Percentiles rank a stretch among this genome's conserved stretches.
Conservation (phyloP, 2,329 filamentous ascomycete genomes). For the Colletotrichum graminicola region DNA sequence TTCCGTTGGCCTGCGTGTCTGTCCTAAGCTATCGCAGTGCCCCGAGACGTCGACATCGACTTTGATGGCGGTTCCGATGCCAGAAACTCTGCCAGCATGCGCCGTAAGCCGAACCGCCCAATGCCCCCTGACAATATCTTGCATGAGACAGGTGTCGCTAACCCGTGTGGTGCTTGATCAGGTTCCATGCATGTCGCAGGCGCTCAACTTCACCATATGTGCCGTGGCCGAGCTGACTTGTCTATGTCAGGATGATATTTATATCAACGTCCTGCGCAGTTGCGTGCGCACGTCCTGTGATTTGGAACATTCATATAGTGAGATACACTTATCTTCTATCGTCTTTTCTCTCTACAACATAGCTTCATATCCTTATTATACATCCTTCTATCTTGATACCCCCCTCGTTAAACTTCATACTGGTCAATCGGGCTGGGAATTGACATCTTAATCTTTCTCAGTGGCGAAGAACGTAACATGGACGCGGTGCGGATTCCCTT, state of each 20-base stretch:
- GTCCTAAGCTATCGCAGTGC: background rate
- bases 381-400: no score
- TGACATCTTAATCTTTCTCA: background rate
- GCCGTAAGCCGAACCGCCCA: conserved; percentile 15
- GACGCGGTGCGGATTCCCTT: conserved; percentile 21
- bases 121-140: no score
- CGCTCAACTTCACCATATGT: conserved; percentile 24
- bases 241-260: conserved; percentile 19
- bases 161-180: background rate
- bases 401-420: background rate
- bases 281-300: conserved; percentile 23
- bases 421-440: background rate
- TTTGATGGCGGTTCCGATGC: conserved; percentile 23
- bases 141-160: background rate
- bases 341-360: no score
- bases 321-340: background rate
- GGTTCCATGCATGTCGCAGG: conserved; percentile 25
- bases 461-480: conserved; percentile 33
- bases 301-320: conserved; percentile 18
- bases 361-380: background rate
- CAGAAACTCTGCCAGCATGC: conserved; percentile 23
- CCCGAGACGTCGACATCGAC: background rate
- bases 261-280: conserved; percentile 10
- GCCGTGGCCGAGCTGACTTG: conserved; percentile 24
- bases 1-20: background rate